Conservation (phyloP, 2,329 filamentous ascomycete species). For the Fusarium haematococcum region DNA sequence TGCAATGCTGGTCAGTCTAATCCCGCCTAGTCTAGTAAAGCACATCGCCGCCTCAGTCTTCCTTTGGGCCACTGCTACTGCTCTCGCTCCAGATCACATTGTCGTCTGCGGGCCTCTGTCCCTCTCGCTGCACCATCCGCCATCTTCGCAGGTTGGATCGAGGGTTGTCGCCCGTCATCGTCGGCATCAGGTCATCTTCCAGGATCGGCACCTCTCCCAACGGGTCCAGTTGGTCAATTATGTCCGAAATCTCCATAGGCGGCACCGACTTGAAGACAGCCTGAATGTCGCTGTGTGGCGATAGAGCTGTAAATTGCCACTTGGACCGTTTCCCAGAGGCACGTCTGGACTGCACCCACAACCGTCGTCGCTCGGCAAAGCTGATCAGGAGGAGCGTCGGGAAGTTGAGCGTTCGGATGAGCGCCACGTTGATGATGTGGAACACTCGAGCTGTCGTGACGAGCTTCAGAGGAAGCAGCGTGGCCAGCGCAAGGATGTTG, state of each 20-base stretch:
- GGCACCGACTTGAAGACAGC: conserved; percentile 70
- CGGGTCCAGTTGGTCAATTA: conserved; percentile 51
- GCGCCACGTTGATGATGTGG: conserved; percentile 77
- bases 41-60: conserved; percentile 4
- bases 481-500: conserved; percentile 73
- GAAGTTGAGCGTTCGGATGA: conserved; percentile 72
- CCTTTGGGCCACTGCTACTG: conserved; percentile 9
- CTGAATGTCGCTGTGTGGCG: conserved; percentile 71
- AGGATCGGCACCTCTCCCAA: conserved; percentile 50
- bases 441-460: conserved; percentile 72
- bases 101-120: conserved; percentile 20
- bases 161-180: conserved; percentile 42
- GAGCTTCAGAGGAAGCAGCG: conserved; percentile 75
- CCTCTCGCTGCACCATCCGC: conserved; percentile 38
- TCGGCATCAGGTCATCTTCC: conserved; percentile 48
- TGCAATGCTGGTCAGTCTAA: conserved; percentile 14
- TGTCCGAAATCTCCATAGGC: conserved; percentile 55
- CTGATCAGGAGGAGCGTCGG: conserved; percentile 72
- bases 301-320: conserved; percentile 61
- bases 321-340: conserved; percentile 42
- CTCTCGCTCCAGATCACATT: conserved; percentile 25
- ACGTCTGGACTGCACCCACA: conserved; percentile 48
- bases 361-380: conserved; percentile 69
- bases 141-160: conserved; percentile 36
- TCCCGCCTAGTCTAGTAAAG: background rate